Percentiles rank a stretch among this genome's conserved stretches.
Conservation (phyloP, 2,329 filamentous ascomycete genomes). For the Proliferodiscus dingleyae region DNA sequence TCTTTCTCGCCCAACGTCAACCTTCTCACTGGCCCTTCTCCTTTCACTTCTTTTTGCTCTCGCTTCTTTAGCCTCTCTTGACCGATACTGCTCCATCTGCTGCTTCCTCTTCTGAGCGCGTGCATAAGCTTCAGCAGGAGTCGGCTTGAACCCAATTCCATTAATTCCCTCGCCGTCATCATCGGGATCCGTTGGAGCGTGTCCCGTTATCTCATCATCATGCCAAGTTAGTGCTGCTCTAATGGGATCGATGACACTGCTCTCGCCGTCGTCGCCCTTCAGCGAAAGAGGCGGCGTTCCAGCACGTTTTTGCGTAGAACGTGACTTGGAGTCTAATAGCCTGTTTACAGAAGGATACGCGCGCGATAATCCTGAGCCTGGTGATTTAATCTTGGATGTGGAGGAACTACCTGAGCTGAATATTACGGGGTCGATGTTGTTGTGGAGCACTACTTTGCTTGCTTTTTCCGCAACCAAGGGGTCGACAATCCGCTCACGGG, state of each 20-base stretch:
- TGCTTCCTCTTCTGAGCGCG: constrained; percentile 52
- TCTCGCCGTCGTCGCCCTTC: constrained; percentile 7
- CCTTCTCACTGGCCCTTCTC: constrained; percentile 33
- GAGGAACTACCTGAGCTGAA: constrained; percentile 19
- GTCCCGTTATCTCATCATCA: constrained; percentile 63
- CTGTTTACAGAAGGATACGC: constrained; percentile 29
- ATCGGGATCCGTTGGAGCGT: constrained; percentile 59
- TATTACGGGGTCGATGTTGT: constrained; percentile 26
- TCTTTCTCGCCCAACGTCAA: constrained; percentile 15
- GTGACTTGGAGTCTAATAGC: constrained; percentile 27
- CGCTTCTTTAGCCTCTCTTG: constrained; percentile 57
- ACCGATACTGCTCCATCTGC: constrained; percentile 59
- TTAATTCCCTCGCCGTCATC: constrained; percentile 65
- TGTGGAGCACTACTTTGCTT: constrained; percentile 14
- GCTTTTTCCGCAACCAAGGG: constrained; percentile 13
- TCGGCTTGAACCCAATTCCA: constrained; percentile 62
- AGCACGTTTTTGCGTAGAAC: constrained; percentile 20
- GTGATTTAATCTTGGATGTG: constrained; percentile 7
- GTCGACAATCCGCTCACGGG: constrained; percentile 12
- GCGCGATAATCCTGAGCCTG: constrained; percentile 11
- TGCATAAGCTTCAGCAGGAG: constrained; percentile 54
- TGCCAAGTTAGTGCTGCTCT: constrained; percentile 61
- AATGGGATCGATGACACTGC: constrained; percentile 22
- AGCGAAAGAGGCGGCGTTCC: constrained; percentile 23
- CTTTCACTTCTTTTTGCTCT: constrained; percentile 50